Conservation (phyloP, 495 filamentous ascomycete genomes). For the Chaetomium fimeti region DNA sequence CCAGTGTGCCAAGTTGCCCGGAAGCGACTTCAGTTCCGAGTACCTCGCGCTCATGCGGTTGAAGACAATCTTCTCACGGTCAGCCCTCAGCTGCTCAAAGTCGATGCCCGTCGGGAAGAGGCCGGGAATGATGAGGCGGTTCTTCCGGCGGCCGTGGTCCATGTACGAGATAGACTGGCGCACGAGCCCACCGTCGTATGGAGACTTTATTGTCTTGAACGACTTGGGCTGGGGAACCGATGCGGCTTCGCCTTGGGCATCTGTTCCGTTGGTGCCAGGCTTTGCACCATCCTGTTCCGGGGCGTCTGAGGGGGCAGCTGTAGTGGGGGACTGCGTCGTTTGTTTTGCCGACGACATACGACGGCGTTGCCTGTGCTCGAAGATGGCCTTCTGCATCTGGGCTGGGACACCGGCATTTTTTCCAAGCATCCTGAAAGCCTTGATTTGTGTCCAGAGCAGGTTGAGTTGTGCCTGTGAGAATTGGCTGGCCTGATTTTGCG, state of each 20-base stretch:
- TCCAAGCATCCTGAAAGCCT: constrained; percentile 75
- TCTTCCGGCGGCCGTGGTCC: constrained; percentile 69
- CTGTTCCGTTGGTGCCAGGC: constrained; percentile 30
- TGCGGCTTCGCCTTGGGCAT: constrained; percentile 33
- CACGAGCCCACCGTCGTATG: constrained; percentile 55
- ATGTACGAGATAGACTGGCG: constrained; percentile 66
- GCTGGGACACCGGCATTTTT: constrained; percentile 76
- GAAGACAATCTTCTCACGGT: constrained; percentile 82
- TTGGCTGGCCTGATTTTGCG: constrained; percentile 32
- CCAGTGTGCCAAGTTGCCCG: constrained; percentile 80
- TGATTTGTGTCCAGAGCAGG: constrained; percentile 71
- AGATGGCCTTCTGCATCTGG: constrained; percentile 72
- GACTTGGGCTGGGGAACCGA: constrained; percentile 36
- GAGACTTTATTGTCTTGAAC: constrained; percentile 63
- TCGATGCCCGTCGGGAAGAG: constrained; percentile 87
- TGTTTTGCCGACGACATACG: constrained; percentile 60
- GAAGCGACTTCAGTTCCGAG: constrained; percentile 73
- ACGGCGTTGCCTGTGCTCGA: constrained; percentile 64
- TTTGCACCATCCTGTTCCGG: constrained; percentile 53
- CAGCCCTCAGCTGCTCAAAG: constrained; percentile 74
- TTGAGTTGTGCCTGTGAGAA: constrained; percentile 71
- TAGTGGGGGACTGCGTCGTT: constrained; percentile 33
- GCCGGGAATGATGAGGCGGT: constrained; percentile 74
- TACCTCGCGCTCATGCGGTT: constrained; percentile 84
- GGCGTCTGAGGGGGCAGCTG: constrained; percentile 52